Conservation (phyloP, 768 basidiomycete species). For the Pholiota microspora region DNA sequence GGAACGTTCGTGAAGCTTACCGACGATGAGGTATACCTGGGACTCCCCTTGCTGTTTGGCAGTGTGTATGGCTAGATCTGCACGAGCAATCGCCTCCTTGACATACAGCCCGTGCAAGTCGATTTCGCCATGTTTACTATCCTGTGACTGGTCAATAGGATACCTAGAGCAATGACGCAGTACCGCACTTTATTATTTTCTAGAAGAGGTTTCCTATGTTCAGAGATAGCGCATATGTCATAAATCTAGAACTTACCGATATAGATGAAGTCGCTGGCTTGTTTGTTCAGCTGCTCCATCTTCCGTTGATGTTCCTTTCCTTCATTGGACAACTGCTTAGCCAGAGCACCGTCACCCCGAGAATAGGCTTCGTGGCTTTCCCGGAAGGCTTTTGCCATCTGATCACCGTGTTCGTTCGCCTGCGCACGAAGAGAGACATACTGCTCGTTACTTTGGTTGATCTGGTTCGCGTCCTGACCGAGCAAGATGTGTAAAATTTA, state of each 20-base stretch:
- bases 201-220: slow-evolving; percentile 23
- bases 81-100: slow-evolving; percentile 80
- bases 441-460: slow-evolving; percentile 67
- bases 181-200: slow-evolving; percentile 71
- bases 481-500: neutral
- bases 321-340: slow-evolving; percentile 78
- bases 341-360: slow-evolving; percentile 68
- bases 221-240: neutral
- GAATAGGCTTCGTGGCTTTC: slow-evolving; percentile 76
- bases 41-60: slow-evolving; percentile 62
- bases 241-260: slow-evolving; percentile 43
- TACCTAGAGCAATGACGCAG: neutral
- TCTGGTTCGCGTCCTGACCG: slow-evolving; percentile 49
- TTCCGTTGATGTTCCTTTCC: slow-evolving; percentile 76
- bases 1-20: slow-evolving; percentile 41
- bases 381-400: slow-evolving; percentile 70
- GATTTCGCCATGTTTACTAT: slow-evolving; percentile 70
- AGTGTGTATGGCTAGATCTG: slow-evolving; percentile 66
- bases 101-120: slow-evolving; percentile 94
- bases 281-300: slow-evolving; percentile 76
- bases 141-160: slow-evolving; percentile 31
- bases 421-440: slow-evolving; percentile 70
- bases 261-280: slow-evolving; percentile 91
- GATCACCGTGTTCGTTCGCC: slow-evolving; percentile 78
- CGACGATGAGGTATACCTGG: slow-evolving; percentile 81